These are phyloP conservation scores for Dioscorea zingiberensis DNA, from an alignment of 106 monocot genomes.

Conservation along the genomic window DNA sequence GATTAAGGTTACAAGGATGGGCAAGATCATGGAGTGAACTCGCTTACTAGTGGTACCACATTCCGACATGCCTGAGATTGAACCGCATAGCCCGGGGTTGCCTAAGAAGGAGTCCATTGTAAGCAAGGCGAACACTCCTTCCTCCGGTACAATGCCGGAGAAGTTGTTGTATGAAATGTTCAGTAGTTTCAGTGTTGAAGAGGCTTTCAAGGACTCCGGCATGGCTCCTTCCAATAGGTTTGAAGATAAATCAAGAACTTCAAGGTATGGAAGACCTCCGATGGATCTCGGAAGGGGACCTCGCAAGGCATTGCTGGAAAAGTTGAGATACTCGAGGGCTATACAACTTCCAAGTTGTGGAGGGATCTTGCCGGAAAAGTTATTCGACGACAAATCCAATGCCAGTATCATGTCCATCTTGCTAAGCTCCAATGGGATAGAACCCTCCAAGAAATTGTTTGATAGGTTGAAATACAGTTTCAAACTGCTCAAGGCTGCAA, in stretches of 20 bases:
- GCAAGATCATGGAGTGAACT: conserved; percentile 4
- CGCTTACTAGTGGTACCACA: conserved; percentile 10
- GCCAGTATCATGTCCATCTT: conserved; percentile 77
- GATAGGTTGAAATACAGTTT: conserved; percentile 79
- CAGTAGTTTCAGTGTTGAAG: conserved; percentile 35
- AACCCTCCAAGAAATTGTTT: conserved; percentile 50
- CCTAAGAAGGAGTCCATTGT: conserved; percentile 34
- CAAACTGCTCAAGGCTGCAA: conserved; percentile 45
- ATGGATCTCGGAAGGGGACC: conserved; percentile 47
- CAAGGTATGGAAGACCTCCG: conserved; percentile 45
- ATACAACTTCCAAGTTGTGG: conserved; percentile 70
- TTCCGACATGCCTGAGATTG: conserved; percentile 18
- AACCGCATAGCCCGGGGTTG: conserved; percentile 46
- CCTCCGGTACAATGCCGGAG: conserved; percentile 31
- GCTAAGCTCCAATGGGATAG: conserved; percentile 53
- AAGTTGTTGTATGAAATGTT: conserved; percentile 84
- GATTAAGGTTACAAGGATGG: conserved; percentile 14
- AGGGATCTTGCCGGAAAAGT: conserved; percentile 58
- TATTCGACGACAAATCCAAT: conserved; percentile 70
- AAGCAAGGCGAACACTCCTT: conserved; percentile 37
- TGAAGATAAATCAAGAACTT: conserved; percentile 53
- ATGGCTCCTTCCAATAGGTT: conserved; percentile 45
- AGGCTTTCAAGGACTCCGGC: conserved; percentile 48
- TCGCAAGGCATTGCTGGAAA: conserved; percentile 50
- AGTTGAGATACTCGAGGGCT: conserved; percentile 74